These are phyloP conservation scores for Sarocladiaceae sp. DNA, from an alignment of 2,329 filamentous ascomycete genomes.

Conservation along the genomic window DNA sequence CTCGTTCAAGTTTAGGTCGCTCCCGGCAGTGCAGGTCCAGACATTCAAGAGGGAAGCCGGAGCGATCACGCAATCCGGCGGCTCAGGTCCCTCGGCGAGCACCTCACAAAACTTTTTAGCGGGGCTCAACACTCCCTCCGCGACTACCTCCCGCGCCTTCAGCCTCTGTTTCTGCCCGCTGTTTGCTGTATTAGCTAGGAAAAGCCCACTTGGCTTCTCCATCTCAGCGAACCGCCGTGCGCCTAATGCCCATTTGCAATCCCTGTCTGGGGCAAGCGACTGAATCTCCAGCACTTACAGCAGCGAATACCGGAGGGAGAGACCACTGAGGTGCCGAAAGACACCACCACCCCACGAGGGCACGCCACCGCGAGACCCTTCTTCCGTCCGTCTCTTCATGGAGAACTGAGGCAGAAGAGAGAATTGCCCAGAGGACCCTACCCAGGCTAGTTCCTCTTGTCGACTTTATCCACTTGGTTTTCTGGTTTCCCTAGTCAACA, in stretches of 20 bases:
- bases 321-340: too few species aligned
- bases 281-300: not conserved
- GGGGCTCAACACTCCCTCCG: conserved; percentile 3
- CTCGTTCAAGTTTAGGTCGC: not conserved
- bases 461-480: conserved; percentile 2
- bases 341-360: conserved; percentile 3
- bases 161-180: not conserved
- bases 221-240: conserved; percentile 6
- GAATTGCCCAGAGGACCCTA: not conserved
- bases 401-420: not conserved
- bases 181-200: not conserved
- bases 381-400: not conserved
- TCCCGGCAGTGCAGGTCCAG: too few species aligned
- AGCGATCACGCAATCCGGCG: conserved; percentile 10
- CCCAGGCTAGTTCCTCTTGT: not conserved
- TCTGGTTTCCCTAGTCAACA: not conserved
- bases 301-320: conserved; percentile 2
- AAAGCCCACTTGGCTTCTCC: conserved; percentile 7
- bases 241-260: conserved; percentile 9
- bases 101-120: conserved; percentile 11
- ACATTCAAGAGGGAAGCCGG: not conserved
- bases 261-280: not conserved
- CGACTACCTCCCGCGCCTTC: not conserved
- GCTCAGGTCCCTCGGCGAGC: conserved; percentile 8
- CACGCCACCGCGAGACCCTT: conserved; percentile 6